These are phyloP conservation scores for Solanum tarijense DNA, from an alignment of 257 asterid genomes.

Conservation along the genomic window DNA sequence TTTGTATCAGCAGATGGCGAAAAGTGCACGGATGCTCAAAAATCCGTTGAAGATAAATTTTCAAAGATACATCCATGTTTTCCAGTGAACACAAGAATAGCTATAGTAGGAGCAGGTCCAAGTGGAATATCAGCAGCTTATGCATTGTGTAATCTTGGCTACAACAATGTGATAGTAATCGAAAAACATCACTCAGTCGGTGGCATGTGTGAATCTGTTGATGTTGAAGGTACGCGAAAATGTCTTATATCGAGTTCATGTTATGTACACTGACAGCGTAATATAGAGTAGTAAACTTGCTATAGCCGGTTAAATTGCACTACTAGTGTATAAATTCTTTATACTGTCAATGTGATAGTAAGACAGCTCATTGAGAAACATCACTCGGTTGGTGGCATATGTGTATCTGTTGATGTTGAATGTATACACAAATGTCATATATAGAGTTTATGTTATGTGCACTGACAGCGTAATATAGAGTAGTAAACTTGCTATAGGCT, in stretches of 20 bases:
- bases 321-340: not conserved
- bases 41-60: conserved; percentile 44
- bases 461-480: not conserved
- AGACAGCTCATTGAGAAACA: conserved; percentile 44
- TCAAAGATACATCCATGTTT: conserved; percentile 58
- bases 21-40: conserved; percentile 15
- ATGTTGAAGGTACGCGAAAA: conserved; percentile 27
- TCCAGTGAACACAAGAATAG: conserved; percentile 50
- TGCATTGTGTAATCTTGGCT: conserved; percentile 60
- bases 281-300: not conserved
- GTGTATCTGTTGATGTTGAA: not conserved
- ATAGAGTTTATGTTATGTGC: not conserved
- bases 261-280: not conserved
- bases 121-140: conserved; percentile 82
- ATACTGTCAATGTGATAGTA: not conserved
- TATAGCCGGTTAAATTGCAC: not conserved
- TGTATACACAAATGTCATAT: conserved; percentile 21
- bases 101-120: conserved; percentile 73
- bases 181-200: conserved; percentile 77
- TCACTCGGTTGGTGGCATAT: conserved; percentile 79
- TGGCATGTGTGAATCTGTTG: conserved; percentile 38
- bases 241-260: not conserved
- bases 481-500: not conserved
- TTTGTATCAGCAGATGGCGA: not conserved
- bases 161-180: conserved; percentile 48